Evolutionary conservation across 495 filamentous ascomycete species (phyloP).

Genomic region (Penicillium riverlandense): DNA sequence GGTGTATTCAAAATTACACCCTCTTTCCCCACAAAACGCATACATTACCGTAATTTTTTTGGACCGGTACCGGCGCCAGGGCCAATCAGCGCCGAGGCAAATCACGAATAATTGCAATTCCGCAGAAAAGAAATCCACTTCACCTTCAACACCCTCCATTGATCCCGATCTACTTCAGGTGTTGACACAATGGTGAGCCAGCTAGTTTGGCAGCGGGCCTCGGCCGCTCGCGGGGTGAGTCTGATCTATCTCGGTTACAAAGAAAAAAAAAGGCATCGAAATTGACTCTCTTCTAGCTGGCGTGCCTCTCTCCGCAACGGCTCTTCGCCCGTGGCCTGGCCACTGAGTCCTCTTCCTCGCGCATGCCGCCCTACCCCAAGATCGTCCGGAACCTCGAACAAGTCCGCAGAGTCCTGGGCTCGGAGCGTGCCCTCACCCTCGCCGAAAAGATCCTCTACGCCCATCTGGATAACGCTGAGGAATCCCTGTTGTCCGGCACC

Average conservation of each 20-base stretch:
- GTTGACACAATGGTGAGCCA: slow-evolving; percentile 28
- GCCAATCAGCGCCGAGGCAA: slow-evolving; percentile 17
- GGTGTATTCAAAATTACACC: too few species aligned
- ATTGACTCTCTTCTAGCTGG: slow-evolving; percentile 12
- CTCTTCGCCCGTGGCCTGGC: slow-evolving; percentile 19
- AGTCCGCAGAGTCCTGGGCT: slow-evolving; percentile 21
- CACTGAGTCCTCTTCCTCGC: slow-evolving; percentile 24
- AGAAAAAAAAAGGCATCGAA: too few species aligned
- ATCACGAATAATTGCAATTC: slow-evolving; percentile 7
- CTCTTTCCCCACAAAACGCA: too few species aligned
- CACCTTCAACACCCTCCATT: slow-evolving; percentile 10
- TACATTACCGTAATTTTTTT: neutral
- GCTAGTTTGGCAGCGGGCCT: slow-evolving; percentile 25
- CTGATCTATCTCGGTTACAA: neutral
- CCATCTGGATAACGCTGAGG: slow-evolving; percentile 69
- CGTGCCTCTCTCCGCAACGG: slow-evolving; percentile 22
- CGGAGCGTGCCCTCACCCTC: slow-evolving; percentile 63
- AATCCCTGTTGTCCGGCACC: slow-evolving; percentile 44
- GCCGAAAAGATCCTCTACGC: slow-evolving; percentile 98
- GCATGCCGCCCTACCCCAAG: slow-evolving; percentile 25
- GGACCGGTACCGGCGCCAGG: slow-evolving; percentile 18
- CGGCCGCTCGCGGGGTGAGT: slow-evolving; percentile 26
- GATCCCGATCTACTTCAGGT: slow-evolving; percentile 13
- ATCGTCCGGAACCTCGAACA: slow-evolving; percentile 25
- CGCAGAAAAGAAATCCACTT: slow-evolving; percentile 1